phyloP scores from a whole-genome alignment of 805 yeast species.

The Myxozyma mucilagina region DNA sequence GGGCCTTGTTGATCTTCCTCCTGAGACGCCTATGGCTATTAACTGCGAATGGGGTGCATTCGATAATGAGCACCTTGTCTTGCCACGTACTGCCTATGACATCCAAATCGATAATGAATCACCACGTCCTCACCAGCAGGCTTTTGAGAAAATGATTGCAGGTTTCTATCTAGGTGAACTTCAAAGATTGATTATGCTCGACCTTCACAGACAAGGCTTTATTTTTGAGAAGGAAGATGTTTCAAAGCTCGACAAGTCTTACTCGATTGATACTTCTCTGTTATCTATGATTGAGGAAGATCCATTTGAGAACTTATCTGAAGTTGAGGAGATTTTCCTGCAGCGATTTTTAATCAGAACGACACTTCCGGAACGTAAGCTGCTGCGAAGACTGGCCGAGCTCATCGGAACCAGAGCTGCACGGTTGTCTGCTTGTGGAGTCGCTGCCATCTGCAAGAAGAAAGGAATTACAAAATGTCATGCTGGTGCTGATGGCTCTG shows the following conservation, averaged over 20 bases:
- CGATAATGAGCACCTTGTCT: slow-evolving; percentile 78
- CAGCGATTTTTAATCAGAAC: slow-evolving; percentile 61
- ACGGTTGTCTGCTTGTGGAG: slow-evolving; percentile 89
- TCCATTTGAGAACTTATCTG: slow-evolving; percentile 78
- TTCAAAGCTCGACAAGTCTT: slow-evolving; percentile 59
- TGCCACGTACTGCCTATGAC: slow-evolving; percentile 92
- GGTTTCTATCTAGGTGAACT: slow-evolving; percentile 96
- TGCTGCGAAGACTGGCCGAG: slow-evolving; percentile 80
- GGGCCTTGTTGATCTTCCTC: slow-evolving; percentile 67
- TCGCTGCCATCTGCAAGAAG: slow-evolving; percentile 90
- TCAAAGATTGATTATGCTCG: slow-evolving; percentile 75
- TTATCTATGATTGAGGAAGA: slow-evolving; percentile 87
- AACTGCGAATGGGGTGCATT: slow-evolving; percentile 98
- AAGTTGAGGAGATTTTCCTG: slow-evolving; percentile 67
- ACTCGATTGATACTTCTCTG: slow-evolving; percentile 83
- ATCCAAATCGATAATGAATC: slow-evolving; percentile 74
- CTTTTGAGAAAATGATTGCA: slow-evolving; percentile 95
- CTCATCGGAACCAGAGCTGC: slow-evolving; percentile 90
- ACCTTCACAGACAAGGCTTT: slow-evolving; percentile 61
- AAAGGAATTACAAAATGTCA: slow-evolving; percentile 68
- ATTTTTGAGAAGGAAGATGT: slow-evolving; percentile 73
- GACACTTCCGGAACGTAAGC: slow-evolving; percentile 73
- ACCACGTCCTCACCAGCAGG: slow-evolving; percentile 95
- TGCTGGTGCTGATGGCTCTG: slow-evolving; percentile 98
- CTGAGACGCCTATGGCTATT: slow-evolving; percentile 81